Conservation (phyloP, 257 asterid species). For the Catharanthus roseus region DNA sequence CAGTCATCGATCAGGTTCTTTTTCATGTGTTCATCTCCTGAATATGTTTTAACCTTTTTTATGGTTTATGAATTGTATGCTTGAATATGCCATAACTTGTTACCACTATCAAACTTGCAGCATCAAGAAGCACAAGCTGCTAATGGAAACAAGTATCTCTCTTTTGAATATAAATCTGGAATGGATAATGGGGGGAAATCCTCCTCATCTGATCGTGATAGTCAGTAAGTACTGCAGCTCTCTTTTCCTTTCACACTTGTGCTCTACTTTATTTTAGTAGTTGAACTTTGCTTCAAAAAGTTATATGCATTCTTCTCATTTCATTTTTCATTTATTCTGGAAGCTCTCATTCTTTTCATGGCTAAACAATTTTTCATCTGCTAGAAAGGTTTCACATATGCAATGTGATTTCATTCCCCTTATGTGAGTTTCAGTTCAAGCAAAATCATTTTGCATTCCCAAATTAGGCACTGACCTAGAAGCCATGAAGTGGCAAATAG, state of each 20-base stretch:
- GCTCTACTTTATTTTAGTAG: not conserved
- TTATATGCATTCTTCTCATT: not conserved
- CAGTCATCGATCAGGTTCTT: slow-evolving; percentile 80
- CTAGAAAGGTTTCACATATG: not conserved
- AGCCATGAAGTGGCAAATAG: not conserved
- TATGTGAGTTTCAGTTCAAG: not conserved
- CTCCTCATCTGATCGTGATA: slow-evolving; percentile 82
- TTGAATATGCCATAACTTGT: slow-evolving; percentile 25
- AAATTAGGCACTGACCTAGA: not conserved
- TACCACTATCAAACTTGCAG: slow-evolving; percentile 43
- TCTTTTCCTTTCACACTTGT: not conserved
- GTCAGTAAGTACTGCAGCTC: slow-evolving; percentile 62
- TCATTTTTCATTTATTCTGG: not conserved
- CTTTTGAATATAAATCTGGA: slow-evolving; percentile 74
- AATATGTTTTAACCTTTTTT: not conserved
- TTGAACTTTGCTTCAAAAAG: slow-evolving; percentile 1
- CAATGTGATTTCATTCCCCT: not conserved
- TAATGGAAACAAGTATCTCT: slow-evolving; percentile 51
- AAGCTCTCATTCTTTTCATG: not conserved
- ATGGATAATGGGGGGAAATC: slow-evolving; percentile 52
- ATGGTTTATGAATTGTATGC: not conserved
- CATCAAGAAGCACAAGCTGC: slow-evolving; percentile 64
- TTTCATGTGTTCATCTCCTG: slow-evolving; percentile 7
- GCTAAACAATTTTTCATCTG: not conserved
- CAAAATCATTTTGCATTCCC: not conserved